A percentile compares a stretch with the other conserved stretches of the same genome.
Evolutionary conservation across 148 eudicot genomes (phyloP).

Genomic region (Talinum fruticosum): DNA sequence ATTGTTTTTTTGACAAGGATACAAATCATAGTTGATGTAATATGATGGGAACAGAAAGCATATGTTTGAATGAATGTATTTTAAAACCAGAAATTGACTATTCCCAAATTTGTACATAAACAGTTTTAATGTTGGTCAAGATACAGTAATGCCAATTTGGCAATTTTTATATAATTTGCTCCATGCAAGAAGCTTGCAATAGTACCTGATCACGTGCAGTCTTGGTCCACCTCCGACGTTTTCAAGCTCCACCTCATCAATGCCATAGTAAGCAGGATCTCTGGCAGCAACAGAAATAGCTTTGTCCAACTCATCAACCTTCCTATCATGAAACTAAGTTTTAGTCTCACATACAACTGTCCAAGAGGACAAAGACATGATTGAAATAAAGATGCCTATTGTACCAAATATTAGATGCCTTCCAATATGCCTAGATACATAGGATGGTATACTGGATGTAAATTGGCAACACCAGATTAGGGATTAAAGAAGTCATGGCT

Average conservation of each 20-base stretch:
- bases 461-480: not conserved
- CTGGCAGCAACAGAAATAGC: conserved; percentile 75
- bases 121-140: not conserved
- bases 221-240: conserved; percentile 81
- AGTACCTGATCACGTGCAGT: conserved; percentile 84
- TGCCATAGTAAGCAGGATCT: conserved; percentile 71
- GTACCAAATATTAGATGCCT: not conserved
- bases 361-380: not conserved
- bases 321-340: conserved; percentile 59
- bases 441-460: not conserved
- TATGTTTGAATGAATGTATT: too few species aligned
- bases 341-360: conserved; percentile 28
- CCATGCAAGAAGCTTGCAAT: not conserved
- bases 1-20: too few species aligned
- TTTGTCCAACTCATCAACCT: conserved; percentile 98
- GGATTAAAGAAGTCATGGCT: conserved; percentile 2
- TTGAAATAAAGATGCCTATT: not conserved
- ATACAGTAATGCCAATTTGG: not conserved
- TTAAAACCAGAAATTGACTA: too few species aligned
- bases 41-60: too few species aligned
- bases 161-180: not conserved
- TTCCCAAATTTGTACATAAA: not conserved
- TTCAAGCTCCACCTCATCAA: conserved; percentile 69
- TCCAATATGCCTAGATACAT: not conserved
- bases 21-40: too few species aligned